phyloP scores from a whole-genome alignment of 1,284 basidiomycete species.

The Waitea zeae region DNA sequence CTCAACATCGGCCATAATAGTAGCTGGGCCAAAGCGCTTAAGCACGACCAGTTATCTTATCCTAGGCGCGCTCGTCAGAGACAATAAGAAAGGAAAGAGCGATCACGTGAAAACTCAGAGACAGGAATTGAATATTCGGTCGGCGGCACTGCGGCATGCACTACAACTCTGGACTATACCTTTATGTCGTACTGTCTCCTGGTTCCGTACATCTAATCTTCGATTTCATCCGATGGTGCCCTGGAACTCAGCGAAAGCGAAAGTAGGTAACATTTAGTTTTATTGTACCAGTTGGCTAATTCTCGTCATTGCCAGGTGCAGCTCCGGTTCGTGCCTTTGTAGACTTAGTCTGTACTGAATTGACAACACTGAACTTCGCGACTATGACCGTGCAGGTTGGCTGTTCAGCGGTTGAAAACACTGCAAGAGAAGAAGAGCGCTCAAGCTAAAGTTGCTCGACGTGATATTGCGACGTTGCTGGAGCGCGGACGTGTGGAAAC shows the following conservation, averaged over 20 bases:
- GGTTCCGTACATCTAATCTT: neutral
- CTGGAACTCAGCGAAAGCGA: conserved; percentile 60
- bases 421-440: conserved; percentile 90
- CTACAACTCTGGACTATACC: too few species aligned
- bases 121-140: too few species aligned
- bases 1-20: conserved; percentile 2
- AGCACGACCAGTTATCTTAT: too few species aligned
- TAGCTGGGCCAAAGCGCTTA: neutral
- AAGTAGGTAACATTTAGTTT: conserved; percentile 23
- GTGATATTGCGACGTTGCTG: conserved; percentile 65
- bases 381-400: conserved; percentile 38
- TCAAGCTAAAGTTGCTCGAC: conserved; percentile 68
- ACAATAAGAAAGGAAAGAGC: too few species aligned
- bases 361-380: neutral
- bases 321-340: conserved; percentile 8
- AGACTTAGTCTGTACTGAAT: neutral
- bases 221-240: conserved; percentile 25
- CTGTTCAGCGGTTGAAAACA: conserved; percentile 79
- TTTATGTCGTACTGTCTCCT: neutral
- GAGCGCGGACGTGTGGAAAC: conserved; percentile 74
- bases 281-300: conserved; percentile 41
- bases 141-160: too few species aligned
- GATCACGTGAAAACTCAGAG: too few species aligned
- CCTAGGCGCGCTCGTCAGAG: too few species aligned
- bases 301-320: conserved; percentile 5